These are phyloP conservation scores for Entomophthora muscae DNA, from an alignment of 371 early-diverging fungal species.

Conservation along the genomic window DNA sequence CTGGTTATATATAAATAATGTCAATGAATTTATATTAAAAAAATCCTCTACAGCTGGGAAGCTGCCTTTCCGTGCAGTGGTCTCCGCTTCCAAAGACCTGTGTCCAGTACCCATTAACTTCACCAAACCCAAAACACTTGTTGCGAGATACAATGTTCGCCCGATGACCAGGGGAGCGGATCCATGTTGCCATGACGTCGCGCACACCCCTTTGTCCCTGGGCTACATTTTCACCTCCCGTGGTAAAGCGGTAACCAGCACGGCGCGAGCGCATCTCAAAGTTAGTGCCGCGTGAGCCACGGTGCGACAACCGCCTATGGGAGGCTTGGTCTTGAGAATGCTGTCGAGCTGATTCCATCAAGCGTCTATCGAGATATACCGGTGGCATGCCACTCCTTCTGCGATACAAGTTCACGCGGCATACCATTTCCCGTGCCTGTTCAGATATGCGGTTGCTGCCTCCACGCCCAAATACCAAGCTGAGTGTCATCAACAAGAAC, in stretches of 20 bases:
- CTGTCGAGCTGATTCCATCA: not conserved
- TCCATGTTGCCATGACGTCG: conserved; percentile 8
- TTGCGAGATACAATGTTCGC: conserved; percentile 10
- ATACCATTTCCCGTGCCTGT: conserved; percentile 6
- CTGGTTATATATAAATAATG: too few relatives aligned
- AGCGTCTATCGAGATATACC: not conserved
- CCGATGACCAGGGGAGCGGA: conserved; percentile 11
- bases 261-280: not conserved
- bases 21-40: too few relatives aligned
- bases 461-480: too few relatives aligned
- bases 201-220: not conserved
- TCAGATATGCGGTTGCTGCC: too few relatives aligned
- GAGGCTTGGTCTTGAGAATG: not conserved
- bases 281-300: not conserved
- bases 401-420: not conserved
- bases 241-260: not conserved
- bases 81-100: not conserved
- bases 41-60: not conserved
- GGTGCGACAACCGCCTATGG: not conserved
- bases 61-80: not conserved
- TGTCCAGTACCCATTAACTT: not conserved
- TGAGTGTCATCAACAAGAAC: too few relatives aligned
- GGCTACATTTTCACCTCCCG: conserved; percentile 5
- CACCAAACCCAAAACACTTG: not conserved
- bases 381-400: not conserved